Evolutionary conservation across 768 basidiomycete species (phyloP), one percentile per base, ranked within the genome.

Genomic region (Suillus tomentosus): DNA sequence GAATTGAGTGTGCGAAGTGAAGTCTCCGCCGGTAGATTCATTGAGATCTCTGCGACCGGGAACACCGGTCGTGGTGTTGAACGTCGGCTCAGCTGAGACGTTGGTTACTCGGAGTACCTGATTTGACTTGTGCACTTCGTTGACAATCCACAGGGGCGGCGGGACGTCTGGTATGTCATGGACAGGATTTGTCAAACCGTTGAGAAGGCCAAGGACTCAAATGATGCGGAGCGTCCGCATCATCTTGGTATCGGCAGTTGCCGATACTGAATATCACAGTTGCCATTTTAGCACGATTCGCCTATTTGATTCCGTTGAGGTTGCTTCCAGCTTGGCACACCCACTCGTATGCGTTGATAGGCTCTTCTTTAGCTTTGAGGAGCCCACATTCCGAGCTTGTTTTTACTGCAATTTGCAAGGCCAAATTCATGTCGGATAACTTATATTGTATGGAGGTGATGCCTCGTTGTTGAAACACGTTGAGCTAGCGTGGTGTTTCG

Each of bases 221-320:
- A 22, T 50, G 27, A 51, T 51, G 50, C 50, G 27, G 8, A 8
- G 8, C 19, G 19, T 45, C 9, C 43, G 43, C 43, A 48, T 22
- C 48, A 31, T 24, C 13, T 5, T n/a, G 8, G 11, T 19, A 19
- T 47, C 57, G 62, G 58, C 14, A 36, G 43, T 24, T 22, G 56
- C 59, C 60, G 59, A 37, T 10, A 13, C 17, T 43, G 27, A 63
- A 61, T 40, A 60, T 58, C 19, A 63, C 37, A 45, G 34, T 11
- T 63, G 19, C 43, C 39, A 63, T 42, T 45, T 63, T 34, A 47
- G 62, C 17, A 9, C 36, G 50, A 27, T 27, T 22, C 10, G 24
- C 11, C 11, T 17, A 39, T 11, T 27, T 15, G 50, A 40, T 40
- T 11, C 15, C 42, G 56, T 34, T 31, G 27, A 10, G 17, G 27